Evolutionary conservation across 192 early-diverging fungal species (phyloP), one percentile per base, ranked within the genome.

Genomic region (Thamnidium elegans): DNA sequence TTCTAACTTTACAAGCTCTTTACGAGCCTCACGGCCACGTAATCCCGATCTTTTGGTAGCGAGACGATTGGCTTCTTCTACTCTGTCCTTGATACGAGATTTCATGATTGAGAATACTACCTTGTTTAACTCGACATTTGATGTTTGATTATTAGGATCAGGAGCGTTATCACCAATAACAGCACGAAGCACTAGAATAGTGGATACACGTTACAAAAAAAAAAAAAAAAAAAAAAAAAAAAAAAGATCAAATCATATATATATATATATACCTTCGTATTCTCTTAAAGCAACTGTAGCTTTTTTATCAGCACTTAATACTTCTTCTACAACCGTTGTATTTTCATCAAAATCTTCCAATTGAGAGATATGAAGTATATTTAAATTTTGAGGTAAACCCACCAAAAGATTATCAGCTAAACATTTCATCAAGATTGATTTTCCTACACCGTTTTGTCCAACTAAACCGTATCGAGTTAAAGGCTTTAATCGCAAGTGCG

Each of bases 371-470:
- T 93, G 89, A 20, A 94, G 77, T 3, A 90, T 86, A 43, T 81
- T 72, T 55, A 95, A 70, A 72, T 94, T 94, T 39, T 84, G 80
- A 0, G 95, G 94, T 36, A 93, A 87, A 1, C 95, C 95, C 26
- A 92, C 80, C 15, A 97, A 63, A 11, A 77, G 63, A 9, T 81
- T 80, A 26, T 87, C 64, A 8, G 81, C 90, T 21, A 92, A 81
- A 21, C 79, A 69, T 60, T 82, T 78, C 48, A 92, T 72, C 14
- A 92, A 68, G 4, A 83, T 79, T 44, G 84, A 89, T 66, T 93
- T 93, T 6, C 92, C 92, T 10, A 83, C 83, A 42, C 92, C 92
- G 73, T 93, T 93, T 45, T 80, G 81, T 6, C 92, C 92, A 31
- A 92, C 69, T 7, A 93, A 69, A 54, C 88, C 92, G 66, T 96